Evolutionary conservation across 129 eudicot genomes (phyloP).

Genomic region (Tagetes patula): DNA sequence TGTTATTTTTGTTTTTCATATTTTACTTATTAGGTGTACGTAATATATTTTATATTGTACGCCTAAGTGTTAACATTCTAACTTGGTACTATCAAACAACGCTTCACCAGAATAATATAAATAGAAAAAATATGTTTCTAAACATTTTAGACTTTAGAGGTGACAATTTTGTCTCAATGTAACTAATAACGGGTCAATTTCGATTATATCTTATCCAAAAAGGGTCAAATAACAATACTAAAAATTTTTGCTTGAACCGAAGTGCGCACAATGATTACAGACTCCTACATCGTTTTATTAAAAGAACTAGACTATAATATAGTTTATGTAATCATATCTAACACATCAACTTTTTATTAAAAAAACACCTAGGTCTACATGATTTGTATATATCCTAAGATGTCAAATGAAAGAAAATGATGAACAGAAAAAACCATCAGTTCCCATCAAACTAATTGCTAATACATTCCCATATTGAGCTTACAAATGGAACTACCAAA

Average conservation of each 20-base stretch:
- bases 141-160: neutral
- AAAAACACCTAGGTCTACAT: neutral
- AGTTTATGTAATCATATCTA: neutral
- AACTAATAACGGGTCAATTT: neutral
- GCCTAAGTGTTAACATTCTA: neutral
- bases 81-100: conserved; percentile 7
- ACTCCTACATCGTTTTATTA: conserved; percentile 4
- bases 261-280: neutral
- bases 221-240: neutral
- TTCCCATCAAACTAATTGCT: neutral
- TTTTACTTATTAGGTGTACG: neutral
- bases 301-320: neutral
- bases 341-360: neutral
- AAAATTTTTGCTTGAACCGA: neutral
- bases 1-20: neutral
- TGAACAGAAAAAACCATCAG: neutral
- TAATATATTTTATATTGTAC: neutral
- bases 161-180: neutral
- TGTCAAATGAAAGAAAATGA: neutral
- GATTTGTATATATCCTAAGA: neutral
- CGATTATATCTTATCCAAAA: neutral
- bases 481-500: neutral
- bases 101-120: neutral
- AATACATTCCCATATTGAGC: neutral
- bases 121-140: neutral